Percentiles rank a stretch among this genome's conserved stretches.
Conservation (phyloP, 2,329 filamentous ascomycete species). For the Colletotrichum lindemuthianum region DNA sequence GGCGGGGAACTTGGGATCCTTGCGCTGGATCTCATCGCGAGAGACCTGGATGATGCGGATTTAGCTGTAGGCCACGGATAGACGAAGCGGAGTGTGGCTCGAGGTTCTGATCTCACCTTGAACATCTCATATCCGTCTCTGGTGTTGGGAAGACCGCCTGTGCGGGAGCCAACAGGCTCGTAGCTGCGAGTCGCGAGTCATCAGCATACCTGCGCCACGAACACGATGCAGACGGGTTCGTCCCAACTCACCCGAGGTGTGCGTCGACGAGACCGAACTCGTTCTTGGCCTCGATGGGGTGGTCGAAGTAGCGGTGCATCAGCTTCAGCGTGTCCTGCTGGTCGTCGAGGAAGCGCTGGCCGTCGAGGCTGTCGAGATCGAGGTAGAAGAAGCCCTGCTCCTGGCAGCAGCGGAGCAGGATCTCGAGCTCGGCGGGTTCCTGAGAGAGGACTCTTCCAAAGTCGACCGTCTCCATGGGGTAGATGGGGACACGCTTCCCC, state of each 20-base stretch:
- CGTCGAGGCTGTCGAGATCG: conserved; percentile 62
- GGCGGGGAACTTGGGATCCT: conserved; percentile 56
- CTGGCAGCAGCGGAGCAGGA: conserved; percentile 59
- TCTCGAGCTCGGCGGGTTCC: conserved; percentile 63
- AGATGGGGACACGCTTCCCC: conserved; percentile 60
- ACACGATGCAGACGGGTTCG: neutral
- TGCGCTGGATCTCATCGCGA: conserved; percentile 59
- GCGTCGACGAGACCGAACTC: conserved; percentile 64
- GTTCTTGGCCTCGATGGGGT: conserved; percentile 65
- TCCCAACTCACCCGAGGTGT: conserved; percentile 56
- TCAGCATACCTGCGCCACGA: neutral
- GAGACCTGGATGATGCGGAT: conserved; percentile 45
- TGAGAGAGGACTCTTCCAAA: conserved; percentile 63
- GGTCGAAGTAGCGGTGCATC: conserved; percentile 66
- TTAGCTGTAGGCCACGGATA: neutral
- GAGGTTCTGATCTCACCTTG: conserved; percentile 44
- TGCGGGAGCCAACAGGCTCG: conserved; percentile 59
- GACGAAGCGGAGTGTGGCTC: conserved; percentile 36
- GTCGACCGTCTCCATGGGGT: conserved; percentile 62
- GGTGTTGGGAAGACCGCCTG: conserved; percentile 57
- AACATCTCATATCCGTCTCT: conserved; percentile 65
- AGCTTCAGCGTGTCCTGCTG: conserved; percentile 62
- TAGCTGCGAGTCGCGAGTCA: conserved; percentile 46
- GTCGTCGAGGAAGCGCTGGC: conserved; percentile 62
- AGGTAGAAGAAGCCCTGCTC: conserved; percentile 67